Conservation (phyloP, 2,329 filamentous ascomycete species). For the Boeremia exigua region DNA sequence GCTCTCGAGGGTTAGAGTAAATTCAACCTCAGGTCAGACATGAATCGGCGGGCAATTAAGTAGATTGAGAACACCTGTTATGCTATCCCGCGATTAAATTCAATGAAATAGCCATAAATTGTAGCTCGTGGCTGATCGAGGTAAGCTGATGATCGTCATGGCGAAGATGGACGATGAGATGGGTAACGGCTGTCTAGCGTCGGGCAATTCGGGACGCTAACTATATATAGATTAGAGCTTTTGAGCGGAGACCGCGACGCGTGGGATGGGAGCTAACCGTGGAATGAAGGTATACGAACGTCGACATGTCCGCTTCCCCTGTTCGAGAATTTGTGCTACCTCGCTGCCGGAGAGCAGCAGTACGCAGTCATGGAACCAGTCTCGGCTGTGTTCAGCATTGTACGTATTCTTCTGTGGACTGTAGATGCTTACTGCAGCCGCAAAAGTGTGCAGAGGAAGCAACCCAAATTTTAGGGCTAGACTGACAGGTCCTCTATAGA, state of each 20-base stretch:
- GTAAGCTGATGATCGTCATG: too few species aligned
- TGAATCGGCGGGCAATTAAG: background rate
- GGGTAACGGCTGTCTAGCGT: background rate
- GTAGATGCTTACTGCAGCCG: background rate
- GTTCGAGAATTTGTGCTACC: background rate
- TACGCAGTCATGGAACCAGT: constrained; percentile 9
- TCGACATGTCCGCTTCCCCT: constrained; percentile 4
- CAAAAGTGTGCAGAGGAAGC: too few species aligned
- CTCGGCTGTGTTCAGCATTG: constrained; percentile 15
- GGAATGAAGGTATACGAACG: background rate
- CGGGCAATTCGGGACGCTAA: background rate
- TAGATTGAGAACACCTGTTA: background rate
- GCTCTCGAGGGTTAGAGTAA: background rate
- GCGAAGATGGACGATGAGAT: background rate
- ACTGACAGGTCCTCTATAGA: constrained; percentile 15
- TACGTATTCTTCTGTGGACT: background rate
- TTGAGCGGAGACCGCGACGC: constrained; percentile 6
- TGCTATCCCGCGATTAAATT: too few species aligned
- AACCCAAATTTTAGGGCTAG: background rate
- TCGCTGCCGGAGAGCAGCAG: constrained; percentile 3
- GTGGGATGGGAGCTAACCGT: constrained; percentile 7
- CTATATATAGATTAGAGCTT: background rate
- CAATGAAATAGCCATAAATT: background rate
- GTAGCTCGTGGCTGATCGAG: too few species aligned
- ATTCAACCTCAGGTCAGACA: constrained; percentile 10